phyloP scores from a whole-genome alignment of 2,329 filamentous ascomycete genomes.

The Bipolaris oryzae region DNA sequence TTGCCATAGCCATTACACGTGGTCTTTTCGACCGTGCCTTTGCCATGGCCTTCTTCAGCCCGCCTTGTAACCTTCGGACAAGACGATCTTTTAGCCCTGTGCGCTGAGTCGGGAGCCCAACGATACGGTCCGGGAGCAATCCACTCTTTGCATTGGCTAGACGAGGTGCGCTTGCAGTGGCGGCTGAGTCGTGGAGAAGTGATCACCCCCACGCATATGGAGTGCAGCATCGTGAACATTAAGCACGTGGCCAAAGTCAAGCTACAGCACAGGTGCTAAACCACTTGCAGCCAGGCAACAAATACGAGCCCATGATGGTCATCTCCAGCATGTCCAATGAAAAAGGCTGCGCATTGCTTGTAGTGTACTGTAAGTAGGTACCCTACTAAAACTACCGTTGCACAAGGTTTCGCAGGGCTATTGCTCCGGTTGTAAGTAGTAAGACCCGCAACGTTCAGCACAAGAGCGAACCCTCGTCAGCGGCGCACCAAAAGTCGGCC shows the following conservation, averaged over 20 bases:
- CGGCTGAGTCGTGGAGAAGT: slow-evolving; percentile 17
- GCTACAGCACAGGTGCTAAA: not conserved
- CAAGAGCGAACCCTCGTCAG: slow-evolving; percentile 3
- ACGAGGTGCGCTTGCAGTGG: slow-evolving; percentile 37
- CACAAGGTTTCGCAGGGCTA: slow-evolving; percentile 6
- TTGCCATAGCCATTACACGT: slow-evolving; percentile 21
- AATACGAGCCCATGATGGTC: slow-evolving; percentile 7
- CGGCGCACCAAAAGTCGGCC: slow-evolving; percentile 14
- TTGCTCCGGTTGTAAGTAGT: slow-evolving; percentile 13
- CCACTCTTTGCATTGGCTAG: slow-evolving; percentile 30
- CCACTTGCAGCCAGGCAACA: slow-evolving; percentile 2
- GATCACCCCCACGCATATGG: slow-evolving; percentile 18
- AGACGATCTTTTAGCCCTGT: slow-evolving; percentile 36
- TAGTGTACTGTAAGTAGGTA: slow-evolving; percentile 16
- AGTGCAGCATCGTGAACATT: slow-evolving; percentile 12
- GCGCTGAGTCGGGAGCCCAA: slow-evolving; percentile 39
- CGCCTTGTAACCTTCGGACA: slow-evolving; percentile 19
- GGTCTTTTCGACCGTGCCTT: slow-evolving; percentile 16
- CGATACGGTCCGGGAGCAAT: slow-evolving; percentile 37
- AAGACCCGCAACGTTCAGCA: slow-evolving; percentile 15
- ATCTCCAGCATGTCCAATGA: not conserved
- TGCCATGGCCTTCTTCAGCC: slow-evolving; percentile 11
- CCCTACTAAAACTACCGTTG: slow-evolving; percentile 9
- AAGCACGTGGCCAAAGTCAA: slow-evolving; percentile 2
- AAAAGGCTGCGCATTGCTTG: slow-evolving; percentile 18